A percentile compares a stretch with the other conserved stretches of the same genome.
Conservation (phyloP, 768 basidiomycete genomes). For the Lactarius sanguifluus region DNA sequence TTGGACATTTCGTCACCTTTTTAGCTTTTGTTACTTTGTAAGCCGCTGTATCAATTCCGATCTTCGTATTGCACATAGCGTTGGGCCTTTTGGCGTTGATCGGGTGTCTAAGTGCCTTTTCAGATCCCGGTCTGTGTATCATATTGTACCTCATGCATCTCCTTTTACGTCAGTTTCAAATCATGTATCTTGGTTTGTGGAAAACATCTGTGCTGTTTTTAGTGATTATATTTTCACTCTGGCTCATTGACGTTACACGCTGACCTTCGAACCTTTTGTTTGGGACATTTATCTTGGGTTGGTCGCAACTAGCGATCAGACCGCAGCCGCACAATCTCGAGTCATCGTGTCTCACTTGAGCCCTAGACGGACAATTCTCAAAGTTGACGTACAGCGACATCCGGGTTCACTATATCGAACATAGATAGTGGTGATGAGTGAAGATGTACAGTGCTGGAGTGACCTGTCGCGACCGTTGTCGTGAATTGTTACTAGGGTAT, state of each 20-base stretch:
- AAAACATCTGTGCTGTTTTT: constrained; percentile 5
- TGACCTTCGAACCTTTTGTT: neutral
- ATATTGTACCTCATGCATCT: constrained; percentile 5
- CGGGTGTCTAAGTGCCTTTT: neutral
- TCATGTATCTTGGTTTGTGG: constrained; percentile 18
- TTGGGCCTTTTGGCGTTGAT: constrained; percentile 17
- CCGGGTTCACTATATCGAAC: neutral
- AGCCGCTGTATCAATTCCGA: constrained; percentile 26
- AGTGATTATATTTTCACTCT: neutral
- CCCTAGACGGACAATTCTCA: neutral
- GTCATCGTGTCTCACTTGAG: too few species aligned
- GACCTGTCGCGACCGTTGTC: neutral
- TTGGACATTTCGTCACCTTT: neutral
- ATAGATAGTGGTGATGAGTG: neutral
- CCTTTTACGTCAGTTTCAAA: neutral
- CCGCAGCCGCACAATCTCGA: neutral
- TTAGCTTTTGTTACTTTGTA: constrained; percentile 25
- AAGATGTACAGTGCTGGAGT: neutral
- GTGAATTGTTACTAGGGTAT: constrained; percentile 18
- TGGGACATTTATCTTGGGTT: neutral
- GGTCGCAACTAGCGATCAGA: neutral
- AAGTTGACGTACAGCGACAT: neutral
- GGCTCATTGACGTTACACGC: neutral
- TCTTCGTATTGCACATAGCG: constrained; percentile 21
- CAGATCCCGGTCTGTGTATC: constrained; percentile 17